phyloP scores from a whole-genome alignment of 208 protist genomes.

The Crithidia acanthocephali region DNA sequence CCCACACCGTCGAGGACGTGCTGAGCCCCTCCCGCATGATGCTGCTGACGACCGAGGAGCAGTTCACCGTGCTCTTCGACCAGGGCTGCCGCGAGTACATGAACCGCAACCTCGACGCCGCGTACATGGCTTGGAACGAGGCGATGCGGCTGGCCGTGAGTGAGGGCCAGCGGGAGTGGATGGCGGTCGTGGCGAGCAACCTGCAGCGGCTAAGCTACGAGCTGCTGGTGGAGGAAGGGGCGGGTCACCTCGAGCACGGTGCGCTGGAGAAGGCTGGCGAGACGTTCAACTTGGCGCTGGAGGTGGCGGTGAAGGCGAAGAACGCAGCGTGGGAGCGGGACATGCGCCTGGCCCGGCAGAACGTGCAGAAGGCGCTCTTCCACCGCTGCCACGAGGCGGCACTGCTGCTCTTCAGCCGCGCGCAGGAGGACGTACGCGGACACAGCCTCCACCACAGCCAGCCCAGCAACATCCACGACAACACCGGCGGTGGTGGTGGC shows the following conservation, averaged over 20 bases:
- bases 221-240: conserved; percentile 83
- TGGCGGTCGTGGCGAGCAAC: conserved; percentile 88
- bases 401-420: conserved; percentile 72
- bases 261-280: conserved; percentile 75
- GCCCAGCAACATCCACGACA: background rate
- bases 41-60: conserved; percentile 46
- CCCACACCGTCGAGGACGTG: conserved; percentile 38
- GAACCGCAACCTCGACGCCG: conserved; percentile 73
- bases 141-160: conserved; percentile 78
- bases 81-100: conserved; percentile 82
- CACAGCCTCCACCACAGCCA: background rate
- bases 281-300: conserved; percentile 71
- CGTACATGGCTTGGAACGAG: conserved; percentile 92
- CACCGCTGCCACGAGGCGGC: conserved; percentile 86
- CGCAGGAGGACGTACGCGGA: conserved; percentile 33
- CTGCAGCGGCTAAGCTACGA: conserved; percentile 92
- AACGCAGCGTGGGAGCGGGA: conserved; percentile 88
- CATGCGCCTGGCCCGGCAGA: conserved; percentile 73
- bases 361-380: conserved; percentile 88
- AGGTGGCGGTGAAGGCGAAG: conserved; percentile 81
- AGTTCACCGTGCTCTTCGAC: conserved; percentile 87
- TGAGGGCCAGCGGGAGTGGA: conserved; percentile 91
- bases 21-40: conserved; percentile 30
- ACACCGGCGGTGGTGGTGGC: background rate
- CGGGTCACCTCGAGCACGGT: conserved; percentile 60